These are phyloP conservation scores for Rhipidocladum racemiflorum DNA, from an alignment of 176 grass and related monocot genomes.

Conservation along the genomic window DNA sequence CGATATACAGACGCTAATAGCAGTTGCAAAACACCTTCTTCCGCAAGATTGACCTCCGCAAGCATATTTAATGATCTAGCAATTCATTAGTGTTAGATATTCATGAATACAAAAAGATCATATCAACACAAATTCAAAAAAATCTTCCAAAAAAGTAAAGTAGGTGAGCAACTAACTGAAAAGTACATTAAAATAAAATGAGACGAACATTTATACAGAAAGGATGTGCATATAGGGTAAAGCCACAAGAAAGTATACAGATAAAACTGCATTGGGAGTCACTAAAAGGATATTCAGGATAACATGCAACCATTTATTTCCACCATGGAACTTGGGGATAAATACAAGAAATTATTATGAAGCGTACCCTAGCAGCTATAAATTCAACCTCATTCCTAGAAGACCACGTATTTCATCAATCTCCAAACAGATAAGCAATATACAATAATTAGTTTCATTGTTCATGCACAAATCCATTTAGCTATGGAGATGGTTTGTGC, in stretches of 20 bases:
- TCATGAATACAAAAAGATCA: slow-evolving; percentile 23
- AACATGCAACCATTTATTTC: slow-evolving; percentile 6
- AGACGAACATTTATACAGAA: not conserved
- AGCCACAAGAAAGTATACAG: not conserved
- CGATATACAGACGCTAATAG: slow-evolving; percentile 74
- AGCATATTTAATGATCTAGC: slow-evolving; percentile 86
- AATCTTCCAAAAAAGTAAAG: not conserved
- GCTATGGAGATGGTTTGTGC: slow-evolving; percentile 9
- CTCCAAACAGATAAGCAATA: slow-evolving; percentile 14
- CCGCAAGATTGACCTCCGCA: slow-evolving; percentile 76
- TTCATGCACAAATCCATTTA: slow-evolving; percentile 3
- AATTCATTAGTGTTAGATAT: slow-evolving; percentile 31
- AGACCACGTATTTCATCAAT: not conserved
- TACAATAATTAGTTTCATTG: not conserved
- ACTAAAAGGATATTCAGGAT: not conserved
- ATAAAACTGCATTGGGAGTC: not conserved
- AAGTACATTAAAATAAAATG: not conserved
- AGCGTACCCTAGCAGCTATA: too few relatives aligned
- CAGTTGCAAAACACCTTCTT: slow-evolving; percentile 89
- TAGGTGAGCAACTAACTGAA: not conserved
- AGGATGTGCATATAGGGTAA: not conserved
- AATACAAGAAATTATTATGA: slow-evolving; percentile 16
- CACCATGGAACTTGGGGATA: not conserved
- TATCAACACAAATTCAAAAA: slow-evolving; percentile 7
- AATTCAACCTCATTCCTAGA: not conserved